These are phyloP conservation scores for Tricholoma bakamatsutake DNA, from an alignment of 768 basidiomycete genomes.

Conservation along the genomic window DNA sequence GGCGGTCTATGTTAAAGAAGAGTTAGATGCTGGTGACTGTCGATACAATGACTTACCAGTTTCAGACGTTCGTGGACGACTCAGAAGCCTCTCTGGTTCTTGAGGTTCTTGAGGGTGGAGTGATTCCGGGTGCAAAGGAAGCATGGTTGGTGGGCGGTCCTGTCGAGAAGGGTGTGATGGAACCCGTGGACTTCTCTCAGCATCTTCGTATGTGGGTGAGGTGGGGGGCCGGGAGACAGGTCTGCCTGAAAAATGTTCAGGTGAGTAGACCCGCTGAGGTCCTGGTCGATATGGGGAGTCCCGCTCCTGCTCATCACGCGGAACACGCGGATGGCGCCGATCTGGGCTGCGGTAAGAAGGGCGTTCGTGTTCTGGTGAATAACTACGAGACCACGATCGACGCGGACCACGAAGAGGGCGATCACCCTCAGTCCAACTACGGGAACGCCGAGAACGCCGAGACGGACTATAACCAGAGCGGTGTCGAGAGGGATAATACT, in stretches of 20 bases:
- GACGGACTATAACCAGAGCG: conserved; percentile 14
- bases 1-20: not conserved
- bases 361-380: conserved; percentile 5
- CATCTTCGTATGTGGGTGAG: not conserved
- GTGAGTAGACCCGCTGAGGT: not conserved
- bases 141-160: conserved; percentile 11
- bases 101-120: conserved; percentile 3
- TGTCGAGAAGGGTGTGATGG: conserved; percentile 8
- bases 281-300: too few relatives aligned
- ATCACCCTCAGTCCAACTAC: conserved; percentile 3
- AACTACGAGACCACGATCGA: conserved; percentile 1
- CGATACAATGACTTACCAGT: conserved; percentile 6
- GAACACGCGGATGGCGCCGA: not conserved
- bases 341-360: not conserved
- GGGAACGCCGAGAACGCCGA: conserved; percentile 6
- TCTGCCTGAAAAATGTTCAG: conserved; percentile 1
- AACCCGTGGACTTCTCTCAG: conserved; percentile 4
- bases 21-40: not conserved
- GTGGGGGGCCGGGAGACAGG: not conserved
- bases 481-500: conserved; percentile 7
- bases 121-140: conserved; percentile 5
- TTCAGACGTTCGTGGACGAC: conserved; percentile 1
- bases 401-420: conserved; percentile 6
- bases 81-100: conserved; percentile 2
- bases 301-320: not conserved